Evolutionary conservation across 257 asterid genomes (phyloP), one percentile per base, ranked within the genome.

Genomic region (Gynochthodes officinalis): DNA sequence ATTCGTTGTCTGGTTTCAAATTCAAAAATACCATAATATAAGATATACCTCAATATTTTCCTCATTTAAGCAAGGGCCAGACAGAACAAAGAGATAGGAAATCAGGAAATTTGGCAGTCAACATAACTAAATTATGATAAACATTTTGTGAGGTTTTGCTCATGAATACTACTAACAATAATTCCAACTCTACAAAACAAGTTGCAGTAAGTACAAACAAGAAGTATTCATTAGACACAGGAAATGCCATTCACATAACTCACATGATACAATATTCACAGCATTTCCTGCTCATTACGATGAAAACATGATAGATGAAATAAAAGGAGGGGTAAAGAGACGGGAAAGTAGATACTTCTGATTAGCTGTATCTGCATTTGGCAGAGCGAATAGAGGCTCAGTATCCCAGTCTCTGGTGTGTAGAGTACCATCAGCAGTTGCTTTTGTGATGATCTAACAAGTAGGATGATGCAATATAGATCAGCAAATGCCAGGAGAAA

Each of bases 341-440:
- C n/a, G 40, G 40, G 64, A 21, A 57, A 37, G 40, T 14, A 48
- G 50, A 64, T 89, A 95, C 99, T 80, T 87, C 75, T 82, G 84
- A 74, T 80, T 81, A 76, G 77, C 76, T n/a, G 78, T 79, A 85
- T 85, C 88, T 4, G 70, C 77, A 78, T 67, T 78, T 2, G 96
- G 94, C 81, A 90, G 69, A 15, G 91, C 82, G 75, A 92, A 90
- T 53, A 95, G 94, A 79, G 96, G 97, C 82, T 89, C 97, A 4
- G 80, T 90, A 85, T 95, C 99, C 99, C 99, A 95, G 71, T 92
- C 90, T 76, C 73, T 85, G 21, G 90, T 84, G 79, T 85, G 70
- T 69, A 95, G 92, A 27, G 95, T 85, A 60, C 97, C 96, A 69
- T 95, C 96, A 80, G 95, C 91, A 59, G 96, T 92, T 43, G 97